Conservation (phyloP, 1,284 basidiomycete species). For the Fomitopsis palustris region DNA sequence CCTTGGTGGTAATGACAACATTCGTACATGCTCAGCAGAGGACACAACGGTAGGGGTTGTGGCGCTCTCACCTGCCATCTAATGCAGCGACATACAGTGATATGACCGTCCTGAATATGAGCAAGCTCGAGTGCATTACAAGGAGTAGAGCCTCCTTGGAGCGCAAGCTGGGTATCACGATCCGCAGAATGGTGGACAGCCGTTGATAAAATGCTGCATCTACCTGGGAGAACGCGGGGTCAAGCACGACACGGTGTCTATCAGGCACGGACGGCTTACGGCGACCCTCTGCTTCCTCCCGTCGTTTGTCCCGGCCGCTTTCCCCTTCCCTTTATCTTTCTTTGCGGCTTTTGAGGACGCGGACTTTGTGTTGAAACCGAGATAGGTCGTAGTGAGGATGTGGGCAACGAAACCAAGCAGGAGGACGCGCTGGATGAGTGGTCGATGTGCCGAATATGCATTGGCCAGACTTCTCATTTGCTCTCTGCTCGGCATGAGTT, state of each 20-base stretch:
- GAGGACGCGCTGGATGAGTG: slow-evolving; percentile 64
- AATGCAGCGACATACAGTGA: slow-evolving; percentile 94
- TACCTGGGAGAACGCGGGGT: slow-evolving; percentile 47
- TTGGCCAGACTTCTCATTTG: slow-evolving; percentile 41
- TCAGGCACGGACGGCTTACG: slow-evolving; percentile 37
- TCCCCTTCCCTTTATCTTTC: slow-evolving; percentile 39
- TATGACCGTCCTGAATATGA: slow-evolving; percentile 87
- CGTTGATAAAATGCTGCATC: slow-evolving; percentile 90
- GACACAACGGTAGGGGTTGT: background rate
- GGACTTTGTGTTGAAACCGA: slow-evolving; percentile 44
- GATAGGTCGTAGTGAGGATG: slow-evolving; percentile 57
- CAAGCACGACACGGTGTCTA: slow-evolving; percentile 2
- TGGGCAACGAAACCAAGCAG: slow-evolving; percentile 65
- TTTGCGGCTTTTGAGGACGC: slow-evolving; percentile 17
- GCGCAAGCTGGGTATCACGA: slow-evolving; percentile 84
- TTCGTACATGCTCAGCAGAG: background rate
- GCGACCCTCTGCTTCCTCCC: slow-evolving; percentile 58
- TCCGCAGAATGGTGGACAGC: slow-evolving; percentile 74
- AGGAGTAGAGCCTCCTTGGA: slow-evolving; percentile 88
- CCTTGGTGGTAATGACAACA: slow-evolving; percentile 36
- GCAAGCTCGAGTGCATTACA: slow-evolving; percentile 82
- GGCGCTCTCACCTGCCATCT: slow-evolving; percentile 76
- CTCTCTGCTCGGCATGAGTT: slow-evolving; percentile 21
- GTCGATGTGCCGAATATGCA: slow-evolving; percentile 60
- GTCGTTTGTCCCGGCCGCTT: slow-evolving; percentile 28